Evolutionary conservation across 805 yeast genomes (phyloP).

Genomic region (Hanseniaspora guilliermondii): DNA sequence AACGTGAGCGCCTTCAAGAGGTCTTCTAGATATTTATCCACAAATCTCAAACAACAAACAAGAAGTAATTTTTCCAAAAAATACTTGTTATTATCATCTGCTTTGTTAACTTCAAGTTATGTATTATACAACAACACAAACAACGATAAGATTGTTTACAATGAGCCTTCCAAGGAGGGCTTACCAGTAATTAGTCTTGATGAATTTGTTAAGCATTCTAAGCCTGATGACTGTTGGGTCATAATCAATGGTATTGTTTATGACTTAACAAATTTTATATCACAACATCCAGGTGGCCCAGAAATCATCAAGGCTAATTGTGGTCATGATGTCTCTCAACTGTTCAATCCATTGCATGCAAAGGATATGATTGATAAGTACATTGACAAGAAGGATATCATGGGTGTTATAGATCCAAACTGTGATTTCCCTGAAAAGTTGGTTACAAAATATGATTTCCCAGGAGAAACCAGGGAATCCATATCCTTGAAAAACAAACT

Average conservation of each 20-base stretch:
- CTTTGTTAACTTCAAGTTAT: not conserved
- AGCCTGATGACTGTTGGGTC: constrained; percentile 73
- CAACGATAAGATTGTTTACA: not conserved
- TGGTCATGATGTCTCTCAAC: constrained; percentile 69
- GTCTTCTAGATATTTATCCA: not conserved
- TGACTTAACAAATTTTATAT: constrained; percentile 60
- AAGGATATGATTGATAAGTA: constrained; percentile 64
- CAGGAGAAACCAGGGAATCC: constrained; percentile 27
- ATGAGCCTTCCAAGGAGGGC: constrained; percentile 15
- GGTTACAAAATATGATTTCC: constrained; percentile 25
- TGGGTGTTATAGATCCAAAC: constrained; percentile 41
- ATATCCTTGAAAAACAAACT: constrained; percentile 22
- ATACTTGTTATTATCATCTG: not conserved
- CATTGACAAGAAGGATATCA: constrained; percentile 45
- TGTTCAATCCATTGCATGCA: constrained; percentile 84
- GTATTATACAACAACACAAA: not conserved
- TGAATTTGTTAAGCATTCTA: constrained; percentile 58
- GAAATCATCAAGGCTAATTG: constrained; percentile 71
- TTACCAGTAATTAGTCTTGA: constrained; percentile 23
- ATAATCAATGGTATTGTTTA: constrained; percentile 68
- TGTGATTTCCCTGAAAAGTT: constrained; percentile 18
- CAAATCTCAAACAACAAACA: not conserved
- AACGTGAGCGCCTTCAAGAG: not conserved
- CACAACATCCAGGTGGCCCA: constrained; percentile 71
- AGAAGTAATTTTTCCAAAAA: not conserved